Percentiles rank a stretch among this genome's conserved stretches.
Evolutionary conservation across 73 alveolate genomes (phyloP).

Genomic region (Paramecium tetraurelia): DNA sequence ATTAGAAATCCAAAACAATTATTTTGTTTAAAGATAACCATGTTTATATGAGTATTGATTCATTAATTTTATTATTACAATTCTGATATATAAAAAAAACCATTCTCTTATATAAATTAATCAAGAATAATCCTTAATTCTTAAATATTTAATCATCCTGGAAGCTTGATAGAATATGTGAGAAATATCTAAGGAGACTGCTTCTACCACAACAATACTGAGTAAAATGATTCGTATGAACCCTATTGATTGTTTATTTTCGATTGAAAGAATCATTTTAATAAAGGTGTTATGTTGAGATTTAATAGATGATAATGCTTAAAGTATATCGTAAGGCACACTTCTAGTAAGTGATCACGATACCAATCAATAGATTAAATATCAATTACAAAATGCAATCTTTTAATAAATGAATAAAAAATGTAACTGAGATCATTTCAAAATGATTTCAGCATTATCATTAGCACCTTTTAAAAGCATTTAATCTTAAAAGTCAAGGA

Average conservation of each 20-base stretch:
- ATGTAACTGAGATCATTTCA: background rate
- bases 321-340: too few species aligned
- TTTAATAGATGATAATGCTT: too few species aligned
- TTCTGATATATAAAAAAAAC: background rate
- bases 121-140: background rate
- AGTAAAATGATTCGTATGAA: background rate
- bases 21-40: background rate
- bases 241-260: too few species aligned
- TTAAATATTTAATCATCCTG: background rate
- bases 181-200: background rate
- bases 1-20: background rate
- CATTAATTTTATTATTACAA: background rate
- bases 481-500: background rate
- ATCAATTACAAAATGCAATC: too few species aligned
- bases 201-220: too few species aligned
- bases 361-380: too few species aligned
- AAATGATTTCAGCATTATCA: slow-evolving; percentile 28
- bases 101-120: background rate
- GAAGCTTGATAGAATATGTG: background rate
- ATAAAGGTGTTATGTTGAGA: too few species aligned
- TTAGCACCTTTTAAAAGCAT: slow-evolving; percentile 10
- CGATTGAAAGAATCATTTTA: too few species aligned
- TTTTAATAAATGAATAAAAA: background rate
- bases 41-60: background rate
- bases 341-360: too few species aligned